phyloP scores from a whole-genome alignment of 139 green algal genomes.

The Micractinium sp. region DNA sequence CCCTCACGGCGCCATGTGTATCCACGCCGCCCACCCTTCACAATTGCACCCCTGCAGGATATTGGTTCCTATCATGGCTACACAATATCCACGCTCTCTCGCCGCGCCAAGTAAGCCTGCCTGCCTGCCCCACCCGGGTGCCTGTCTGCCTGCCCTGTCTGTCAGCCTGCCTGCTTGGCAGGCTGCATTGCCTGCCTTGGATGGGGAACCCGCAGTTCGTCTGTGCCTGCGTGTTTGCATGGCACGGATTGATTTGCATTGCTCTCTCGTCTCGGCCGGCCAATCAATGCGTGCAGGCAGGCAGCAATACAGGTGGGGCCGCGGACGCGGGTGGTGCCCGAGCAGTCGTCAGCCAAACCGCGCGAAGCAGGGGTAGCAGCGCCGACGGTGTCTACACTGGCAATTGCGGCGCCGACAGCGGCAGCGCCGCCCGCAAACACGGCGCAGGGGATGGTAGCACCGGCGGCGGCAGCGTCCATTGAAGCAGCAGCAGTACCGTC shows the following conservation, averaged over 20 bases:
- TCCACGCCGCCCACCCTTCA: too few relatives aligned
- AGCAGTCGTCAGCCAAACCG: neutral
- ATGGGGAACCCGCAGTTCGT: neutral
- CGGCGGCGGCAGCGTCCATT: too few relatives aligned
- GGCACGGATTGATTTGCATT: neutral
- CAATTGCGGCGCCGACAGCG: too few relatives aligned
- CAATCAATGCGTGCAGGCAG: neutral
- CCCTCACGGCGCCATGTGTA: too few relatives aligned
- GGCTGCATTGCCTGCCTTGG: neutral
- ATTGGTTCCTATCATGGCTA: conserved; percentile 22
- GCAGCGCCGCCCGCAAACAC: too few relatives aligned
- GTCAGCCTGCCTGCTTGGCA: neutral
- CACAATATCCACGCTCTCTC: conserved; percentile 29
- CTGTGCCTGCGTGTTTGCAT: neutral
- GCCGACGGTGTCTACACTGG: too few relatives aligned
- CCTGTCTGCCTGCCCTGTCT: neutral
- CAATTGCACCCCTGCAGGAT: neutral
- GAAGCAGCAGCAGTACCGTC: too few relatives aligned
- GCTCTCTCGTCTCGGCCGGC: neutral
- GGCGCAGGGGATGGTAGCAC: too few relatives aligned
- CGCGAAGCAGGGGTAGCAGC: too few relatives aligned
- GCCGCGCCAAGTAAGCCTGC: conserved; percentile 24
- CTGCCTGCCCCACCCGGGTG: neutral
- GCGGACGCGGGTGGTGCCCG: neutral
- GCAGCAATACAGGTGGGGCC: neutral